These are phyloP conservation scores for Trichomonascaceae sp. DNA, from an alignment of 1,139 yeast genomes.

Conservation along the genomic window DNA sequence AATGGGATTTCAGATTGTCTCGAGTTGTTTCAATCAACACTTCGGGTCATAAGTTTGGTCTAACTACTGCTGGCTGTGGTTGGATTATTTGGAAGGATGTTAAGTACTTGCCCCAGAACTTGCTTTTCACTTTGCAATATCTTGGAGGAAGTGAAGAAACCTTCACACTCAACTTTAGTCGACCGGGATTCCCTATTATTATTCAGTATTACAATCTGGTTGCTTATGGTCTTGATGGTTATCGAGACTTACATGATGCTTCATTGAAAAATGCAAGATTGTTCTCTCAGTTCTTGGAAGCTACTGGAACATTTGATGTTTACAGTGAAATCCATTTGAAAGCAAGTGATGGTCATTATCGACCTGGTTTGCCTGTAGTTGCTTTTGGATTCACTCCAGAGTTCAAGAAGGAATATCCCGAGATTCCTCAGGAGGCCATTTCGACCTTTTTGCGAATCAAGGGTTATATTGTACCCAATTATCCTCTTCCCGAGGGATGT, in stretches of 20 bases:
- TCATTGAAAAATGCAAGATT: conserved; percentile 67
- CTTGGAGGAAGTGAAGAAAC: conserved; percentile 88
- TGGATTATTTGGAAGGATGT: conserved; percentile 83
- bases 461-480: conserved; percentile 88
- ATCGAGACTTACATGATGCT: conserved; percentile 51
- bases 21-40: conserved; percentile 83
- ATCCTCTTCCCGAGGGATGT: conserved; percentile 64
- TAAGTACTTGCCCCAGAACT: conserved; percentile 56
- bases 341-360: conserved; percentile 33
- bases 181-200: conserved; percentile 88
- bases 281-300: conserved; percentile 58
- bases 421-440: conserved; percentile 76
- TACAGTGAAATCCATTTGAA: conserved; percentile 62
- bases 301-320: conserved; percentile 62
- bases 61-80: conserved; percentile 86
- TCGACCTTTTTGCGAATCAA: conserved; percentile 69
- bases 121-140: conserved; percentile 74
- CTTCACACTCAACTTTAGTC: conserved; percentile 77
- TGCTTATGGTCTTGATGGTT: conserved; percentile 66
- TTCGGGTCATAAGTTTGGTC: conserved; percentile 92
- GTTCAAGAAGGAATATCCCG: conserved; percentile 58
- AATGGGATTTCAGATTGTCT: conserved; percentile 76
- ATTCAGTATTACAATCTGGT: conserved; percentile 82
- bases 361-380: conserved; percentile 84
- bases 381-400: conserved; percentile 67